Percentiles rank a stretch among this genome's conserved stretches.
Evolutionary conservation across 257 asterid species (phyloP).

Genomic region (Verbena officinalis): DNA sequence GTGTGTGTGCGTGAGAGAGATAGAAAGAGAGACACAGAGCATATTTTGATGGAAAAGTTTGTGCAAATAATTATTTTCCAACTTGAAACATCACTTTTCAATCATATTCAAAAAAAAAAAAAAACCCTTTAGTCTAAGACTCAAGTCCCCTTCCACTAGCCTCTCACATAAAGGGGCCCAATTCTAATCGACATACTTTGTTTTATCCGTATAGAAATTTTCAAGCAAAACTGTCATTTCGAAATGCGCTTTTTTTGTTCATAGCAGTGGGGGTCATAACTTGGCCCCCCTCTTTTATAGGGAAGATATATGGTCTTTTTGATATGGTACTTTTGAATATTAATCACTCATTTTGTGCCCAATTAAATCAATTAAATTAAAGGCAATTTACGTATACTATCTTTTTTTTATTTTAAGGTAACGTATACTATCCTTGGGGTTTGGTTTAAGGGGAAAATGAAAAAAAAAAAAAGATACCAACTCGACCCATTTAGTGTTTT

Average conservation of each 20-base stretch:
- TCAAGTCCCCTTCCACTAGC: slow-evolving; percentile 39
- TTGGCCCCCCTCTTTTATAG: not conserved
- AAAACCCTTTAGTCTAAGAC: not conserved
- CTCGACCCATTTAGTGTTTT: too few species aligned
- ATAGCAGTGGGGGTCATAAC: not conserved
- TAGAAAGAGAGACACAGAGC: slow-evolving; percentile 33
- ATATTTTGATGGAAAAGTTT: slow-evolving; percentile 32
- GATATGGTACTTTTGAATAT: slow-evolving; percentile 24
- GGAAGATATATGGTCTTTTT: too few species aligned
- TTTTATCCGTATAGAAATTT: slow-evolving; percentile 9
- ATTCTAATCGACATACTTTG: slow-evolving; percentile 22
- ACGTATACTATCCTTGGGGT: too few species aligned
- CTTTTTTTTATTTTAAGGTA: not conserved
- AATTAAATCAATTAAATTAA: too few species aligned
- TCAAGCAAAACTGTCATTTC: slow-evolving; percentile 4
- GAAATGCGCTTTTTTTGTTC: slow-evolving; percentile 18
- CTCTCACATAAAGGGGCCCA: slow-evolving; percentile 18
- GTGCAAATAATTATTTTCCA: slow-evolving; percentile 18
- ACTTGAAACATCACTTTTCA: slow-evolving; percentile 27
- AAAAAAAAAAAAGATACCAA: too few species aligned
- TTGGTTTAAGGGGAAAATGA: too few species aligned
- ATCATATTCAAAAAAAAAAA: slow-evolving; percentile 31
- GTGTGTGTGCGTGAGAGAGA: not conserved
- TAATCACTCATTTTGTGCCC: slow-evolving; percentile 21
- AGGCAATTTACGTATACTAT: too few species aligned